Evolutionary conservation across 192 early-diverging fungal genomes (phyloP), one percentile per base, ranked within the genome.

Genomic region (Linnemannia hyalina): DNA sequence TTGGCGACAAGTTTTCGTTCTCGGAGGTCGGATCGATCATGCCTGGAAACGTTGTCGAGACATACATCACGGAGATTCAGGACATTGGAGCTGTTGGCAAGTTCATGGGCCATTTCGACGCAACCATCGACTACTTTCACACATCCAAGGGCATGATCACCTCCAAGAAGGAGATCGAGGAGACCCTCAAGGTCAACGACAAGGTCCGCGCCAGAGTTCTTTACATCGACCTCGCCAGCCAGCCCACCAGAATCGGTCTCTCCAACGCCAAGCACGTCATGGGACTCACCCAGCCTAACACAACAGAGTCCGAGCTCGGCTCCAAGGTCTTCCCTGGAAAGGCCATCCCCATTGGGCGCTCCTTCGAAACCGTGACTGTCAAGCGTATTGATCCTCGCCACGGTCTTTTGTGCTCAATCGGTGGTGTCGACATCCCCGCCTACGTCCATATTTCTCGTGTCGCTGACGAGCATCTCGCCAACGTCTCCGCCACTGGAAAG

Each of bases 71-170:
- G 57, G 87, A 88, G 57, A 80, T 94, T 38, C 89, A 93, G 77
- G 89, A 92, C 40, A 90, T 85, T 80, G 97, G 97, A 3, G 68
- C 97, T 29, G 77, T 92, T 71, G 82, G 95, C 68, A 92, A 93
- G 60, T 94, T 97, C 80, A 93, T 96, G 92, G 96, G 95, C n/a
- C 90, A 97, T 68, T 96, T 97, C 78, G 92, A 96, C 78, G 95
- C 94, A 74, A 91, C 89, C 3, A 92, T 97, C 35, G 93, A 94
- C 57, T 74, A 93, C 71, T 89, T 89, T 54, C 94, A 95, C 74
- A 88, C 91, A 2, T 88, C 90, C 41, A 70, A 86, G 77, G 85
- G 82, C 54, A 72, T 82, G 4, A 68, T 92, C 49, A 70, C 68
- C 42, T 80, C 87, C 60, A 75, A 76, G 26, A 76, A 80, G 26